Evolutionary conservation across 1,139 yeast species (phyloP).

Genomic region (Geotrichum reessii): DNA sequence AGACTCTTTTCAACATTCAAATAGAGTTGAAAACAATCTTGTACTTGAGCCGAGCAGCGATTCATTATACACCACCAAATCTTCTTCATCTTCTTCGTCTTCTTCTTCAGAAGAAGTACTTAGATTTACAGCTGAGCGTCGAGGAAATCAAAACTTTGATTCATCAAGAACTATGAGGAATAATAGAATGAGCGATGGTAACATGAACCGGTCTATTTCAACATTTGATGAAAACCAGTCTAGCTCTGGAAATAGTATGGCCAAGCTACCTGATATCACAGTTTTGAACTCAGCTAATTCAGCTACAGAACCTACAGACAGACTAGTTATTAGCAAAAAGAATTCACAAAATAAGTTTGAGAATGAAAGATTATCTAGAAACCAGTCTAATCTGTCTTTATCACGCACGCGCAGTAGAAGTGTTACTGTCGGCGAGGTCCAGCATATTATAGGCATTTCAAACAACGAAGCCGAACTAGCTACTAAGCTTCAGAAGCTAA

Average conservation of each 20-base stretch:
- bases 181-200: background rate
- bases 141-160: background rate
- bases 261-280: background rate
- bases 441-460: background rate
- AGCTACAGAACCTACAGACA: background rate
- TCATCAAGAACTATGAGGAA: background rate
- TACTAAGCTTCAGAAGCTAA: background rate
- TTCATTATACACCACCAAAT: constrained; percentile 3
- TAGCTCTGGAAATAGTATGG: background rate
- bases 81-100: background rate
- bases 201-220: background rate
- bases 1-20: background rate
- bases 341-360: background rate
- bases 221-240: background rate
- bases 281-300: background rate
- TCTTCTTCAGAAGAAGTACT: constrained; percentile 10
- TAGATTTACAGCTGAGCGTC: constrained; percentile 1
- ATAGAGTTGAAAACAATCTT: background rate
- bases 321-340: background rate
- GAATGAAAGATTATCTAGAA: background rate
- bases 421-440: constrained; percentile 13
- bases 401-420: constrained; percentile 9
- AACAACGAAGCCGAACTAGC: background rate
- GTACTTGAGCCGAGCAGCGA: background rate
- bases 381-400: background rate